Conservation (phyloP, 2,329 filamentous ascomycete genomes). For the Pyrenophora teres region DNA sequence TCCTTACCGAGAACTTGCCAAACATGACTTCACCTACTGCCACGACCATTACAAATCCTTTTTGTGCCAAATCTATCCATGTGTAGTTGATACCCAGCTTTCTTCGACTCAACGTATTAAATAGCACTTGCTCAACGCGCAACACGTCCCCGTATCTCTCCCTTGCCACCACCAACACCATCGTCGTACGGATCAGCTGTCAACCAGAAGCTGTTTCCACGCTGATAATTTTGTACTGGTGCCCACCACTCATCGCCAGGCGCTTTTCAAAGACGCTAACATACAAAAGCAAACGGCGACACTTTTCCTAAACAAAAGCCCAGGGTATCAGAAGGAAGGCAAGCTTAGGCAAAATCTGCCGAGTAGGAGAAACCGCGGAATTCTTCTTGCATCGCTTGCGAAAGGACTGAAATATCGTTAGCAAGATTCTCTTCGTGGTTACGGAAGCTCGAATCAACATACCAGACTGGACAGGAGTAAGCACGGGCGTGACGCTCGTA, state of each 20-base stretch:
- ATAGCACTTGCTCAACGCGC: conserved; percentile 2
- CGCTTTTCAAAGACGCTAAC: conserved; percentile 5
- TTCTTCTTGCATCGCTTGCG: conserved; percentile 98
- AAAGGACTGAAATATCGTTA: conserved; percentile 69
- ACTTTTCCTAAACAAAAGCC: conserved; percentile 14
- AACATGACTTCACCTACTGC: not conserved
- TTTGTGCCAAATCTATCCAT: not conserved
- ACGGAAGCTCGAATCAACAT: conserved; percentile 51
- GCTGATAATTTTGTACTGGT: conserved; percentile 1
- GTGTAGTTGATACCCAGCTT: conserved; percentile 1
- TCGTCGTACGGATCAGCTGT: not conserved
- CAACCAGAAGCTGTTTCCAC: conserved; percentile 6
- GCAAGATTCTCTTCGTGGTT: not conserved
- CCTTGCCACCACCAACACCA: not conserved
- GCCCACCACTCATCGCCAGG: conserved; percentile 1
- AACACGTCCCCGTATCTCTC: not conserved
- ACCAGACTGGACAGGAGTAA: conserved; percentile 97
- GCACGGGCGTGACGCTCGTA: conserved; percentile 94
- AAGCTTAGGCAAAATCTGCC: conserved; percentile 72
- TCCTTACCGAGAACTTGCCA: not conserved
- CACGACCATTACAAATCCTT: not conserved
- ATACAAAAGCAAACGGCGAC: conserved; percentile 11
- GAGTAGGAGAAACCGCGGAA: conserved; percentile 99
- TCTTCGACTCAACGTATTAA: not conserved
- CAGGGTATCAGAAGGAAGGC: conserved; percentile 17